These are phyloP conservation scores for Mallotus repandus DNA, from an alignment of 441 rosid genomes.

Conservation along the genomic window DNA sequence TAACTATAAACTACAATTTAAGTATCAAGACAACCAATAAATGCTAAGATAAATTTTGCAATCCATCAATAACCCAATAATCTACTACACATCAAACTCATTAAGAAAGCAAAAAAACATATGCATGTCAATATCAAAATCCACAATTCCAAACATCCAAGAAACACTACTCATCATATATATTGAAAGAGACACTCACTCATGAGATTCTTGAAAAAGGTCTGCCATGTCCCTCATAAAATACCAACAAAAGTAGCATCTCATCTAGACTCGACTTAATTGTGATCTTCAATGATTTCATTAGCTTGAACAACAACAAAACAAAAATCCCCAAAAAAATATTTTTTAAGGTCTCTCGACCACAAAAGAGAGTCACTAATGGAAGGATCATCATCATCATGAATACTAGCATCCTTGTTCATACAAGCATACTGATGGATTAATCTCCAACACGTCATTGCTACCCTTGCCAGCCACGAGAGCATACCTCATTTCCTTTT, in stretches of 20 bases:
- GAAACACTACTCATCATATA: too few species aligned
- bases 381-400: slow-evolving; percentile 34
- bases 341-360: slow-evolving; percentile 74
- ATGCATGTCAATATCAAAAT: neutral
- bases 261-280: slow-evolving; percentile 71
- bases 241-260: slow-evolving; percentile 81
- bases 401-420: slow-evolving; percentile 51
- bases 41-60: neutral
- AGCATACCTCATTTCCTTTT: slow-evolving; percentile 87
- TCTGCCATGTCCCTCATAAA: slow-evolving; percentile 90
- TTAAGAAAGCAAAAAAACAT: neutral
- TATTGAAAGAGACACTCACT: slow-evolving; percentile 37
- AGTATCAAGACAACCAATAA: neutral
- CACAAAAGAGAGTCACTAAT: slow-evolving; percentile 57
- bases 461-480: slow-evolving; percentile 64
- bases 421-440: slow-evolving; percentile 59
- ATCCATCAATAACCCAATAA: slow-evolving; percentile 1
- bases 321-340: slow-evolving; percentile 74
- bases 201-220: slow-evolving; percentile 69
- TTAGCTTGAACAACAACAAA: slow-evolving; percentile 82
- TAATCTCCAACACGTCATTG: slow-evolving; percentile 72
- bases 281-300: slow-evolving; percentile 77
- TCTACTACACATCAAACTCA: neutral
- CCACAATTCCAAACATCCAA: neutral
- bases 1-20: too few species aligned